A percentile compares a stretch with the other conserved stretches of the same genome.
Conservation (phyloP, 257 asterid species). For the Solanum habrochaites region DNA sequence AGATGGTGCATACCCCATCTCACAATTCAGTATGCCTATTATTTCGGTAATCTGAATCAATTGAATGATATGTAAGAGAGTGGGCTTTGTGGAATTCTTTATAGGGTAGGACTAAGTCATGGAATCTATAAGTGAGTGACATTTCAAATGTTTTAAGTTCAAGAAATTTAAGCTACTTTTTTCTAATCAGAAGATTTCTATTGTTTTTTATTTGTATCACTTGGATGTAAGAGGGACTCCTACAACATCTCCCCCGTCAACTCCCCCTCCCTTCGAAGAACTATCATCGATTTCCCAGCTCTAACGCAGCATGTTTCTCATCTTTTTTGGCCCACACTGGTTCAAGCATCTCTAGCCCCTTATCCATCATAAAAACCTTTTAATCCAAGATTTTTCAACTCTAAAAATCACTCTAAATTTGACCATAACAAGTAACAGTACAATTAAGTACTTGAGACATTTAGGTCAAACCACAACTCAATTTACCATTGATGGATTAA, state of each 20-base stretch:
- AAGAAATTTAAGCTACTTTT: background rate
- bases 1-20: background rate
- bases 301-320: background rate
- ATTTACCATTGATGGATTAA: background rate
- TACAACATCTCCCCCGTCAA: background rate
- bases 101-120: background rate
- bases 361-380: background rate
- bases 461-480: background rate
- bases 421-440: background rate
- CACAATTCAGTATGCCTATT: background rate
- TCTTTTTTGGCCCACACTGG: background rate
- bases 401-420: background rate
- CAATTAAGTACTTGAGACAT: background rate
- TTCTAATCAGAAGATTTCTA: background rate
- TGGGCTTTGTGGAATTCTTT: background rate
- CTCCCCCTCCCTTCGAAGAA: background rate
- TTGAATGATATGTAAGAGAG: background rate
- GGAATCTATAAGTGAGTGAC: background rate
- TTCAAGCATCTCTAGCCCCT: background rate
- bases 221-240: background rate
- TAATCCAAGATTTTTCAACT: background rate
- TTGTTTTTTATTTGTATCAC: background rate
- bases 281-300: background rate
- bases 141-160: background rate
- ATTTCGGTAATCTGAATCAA: background rate